Base-by-base conservation (phyloP, 257 asterid genomes). In the Solanum microdontum region DNA sequence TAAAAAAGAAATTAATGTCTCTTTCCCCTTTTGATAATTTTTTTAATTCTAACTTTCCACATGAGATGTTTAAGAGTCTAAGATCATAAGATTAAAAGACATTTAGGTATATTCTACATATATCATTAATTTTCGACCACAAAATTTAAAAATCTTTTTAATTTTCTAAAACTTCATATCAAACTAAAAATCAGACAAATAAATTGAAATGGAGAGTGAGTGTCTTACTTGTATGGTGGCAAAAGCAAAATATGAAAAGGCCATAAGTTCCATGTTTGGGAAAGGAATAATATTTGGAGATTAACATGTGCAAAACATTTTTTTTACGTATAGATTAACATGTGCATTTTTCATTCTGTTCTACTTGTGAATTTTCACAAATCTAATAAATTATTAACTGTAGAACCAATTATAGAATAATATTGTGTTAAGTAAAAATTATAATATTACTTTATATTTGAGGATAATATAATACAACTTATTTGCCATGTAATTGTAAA, bases 181-280 rank as follows among this genome's bases (percentile, higher is more conserved):
- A 17, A 6, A 55, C 7, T 23, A 60, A 21, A 21, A 21, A 60
- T 21, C 6, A 60, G 2, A 60, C 0, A 60, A 60, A 60, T 60
- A 21, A 60, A 60, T 60, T 60, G 28, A 60, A 60, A 60, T 3
- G 0, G 13, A 23, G 73, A 66, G 3, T 3, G n/a, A 30, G n/a
- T 12, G 11, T 37, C 51, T 73, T 89, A 94, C 98, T 89, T 94
- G 96, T 26, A 94, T 23, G 3, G 94, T 93, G 3, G 97, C 39
- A 64, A 93, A 91, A 10, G 91, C 88, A 82, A 93, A 93, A 94
- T 26, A 95, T 91, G 11, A 90, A 5, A 3, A 89, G 82, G 70
- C 89, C 96, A 3, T 90, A 72, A 21, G 68, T 87, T 77, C 90
- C 69, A 77, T 95, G 98, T 33, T 69, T 86, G 55, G 23, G 91